Evolutionary conservation across 306 rosid species (phyloP).

Genomic region (Casuarina cunninghamiana): DNA sequence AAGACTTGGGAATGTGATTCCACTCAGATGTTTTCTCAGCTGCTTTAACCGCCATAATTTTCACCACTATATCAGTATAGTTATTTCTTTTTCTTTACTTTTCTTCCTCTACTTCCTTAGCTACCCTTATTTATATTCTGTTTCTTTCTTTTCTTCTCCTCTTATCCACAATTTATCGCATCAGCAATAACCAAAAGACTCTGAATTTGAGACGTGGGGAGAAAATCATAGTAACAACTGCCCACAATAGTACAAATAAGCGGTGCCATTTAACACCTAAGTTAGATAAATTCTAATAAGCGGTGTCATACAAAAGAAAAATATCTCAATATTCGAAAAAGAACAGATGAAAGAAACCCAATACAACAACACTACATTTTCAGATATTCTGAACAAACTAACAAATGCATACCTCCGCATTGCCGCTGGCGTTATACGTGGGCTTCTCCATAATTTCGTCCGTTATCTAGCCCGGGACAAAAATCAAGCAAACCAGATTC

Average conservation of each 20-base stretch:
- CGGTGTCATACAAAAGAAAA: neutral
- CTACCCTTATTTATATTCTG: neutral
- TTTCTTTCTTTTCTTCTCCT: neutral
- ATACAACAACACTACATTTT: constrained; percentile 2
- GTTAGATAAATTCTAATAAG: neutral
- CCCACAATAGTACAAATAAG: neutral
- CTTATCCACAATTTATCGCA: neutral
- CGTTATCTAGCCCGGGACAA: constrained; percentile 40
- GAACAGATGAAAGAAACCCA: neutral
- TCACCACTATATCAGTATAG: neutral
- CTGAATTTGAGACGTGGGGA: neutral
- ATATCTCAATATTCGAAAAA: neutral
- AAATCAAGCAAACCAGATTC: constrained; percentile 19
- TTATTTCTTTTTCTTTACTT: neutral
- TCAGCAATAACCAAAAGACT: neutral
- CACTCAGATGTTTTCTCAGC: neutral
- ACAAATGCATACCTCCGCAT: constrained; percentile 40
- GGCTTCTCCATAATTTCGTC: constrained; percentile 51
- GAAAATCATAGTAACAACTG: neutral
- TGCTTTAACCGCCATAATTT: neutral
- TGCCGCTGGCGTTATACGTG: constrained; percentile 31
- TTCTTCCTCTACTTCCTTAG: neutral
- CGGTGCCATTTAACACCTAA: neutral
- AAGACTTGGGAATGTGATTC: neutral
- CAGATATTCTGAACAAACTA: constrained; percentile 1